phyloP scores from a whole-genome alignment of 2,329 filamentous ascomycete genomes.

The Ascochyta koolunga region DNA sequence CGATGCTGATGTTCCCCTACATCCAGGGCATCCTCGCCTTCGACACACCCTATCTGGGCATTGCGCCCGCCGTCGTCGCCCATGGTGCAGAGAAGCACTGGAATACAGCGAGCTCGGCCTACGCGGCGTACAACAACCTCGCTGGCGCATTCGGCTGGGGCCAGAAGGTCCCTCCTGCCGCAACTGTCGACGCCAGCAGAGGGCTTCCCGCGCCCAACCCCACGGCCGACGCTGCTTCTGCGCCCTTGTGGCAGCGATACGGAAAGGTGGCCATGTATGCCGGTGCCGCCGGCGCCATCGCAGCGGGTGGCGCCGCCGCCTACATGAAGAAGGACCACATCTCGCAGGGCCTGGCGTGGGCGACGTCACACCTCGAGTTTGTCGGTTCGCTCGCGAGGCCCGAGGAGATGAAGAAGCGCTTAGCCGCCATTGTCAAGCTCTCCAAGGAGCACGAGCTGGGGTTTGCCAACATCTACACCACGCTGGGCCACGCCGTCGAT shows the following conservation, averaged over 20 bases:
- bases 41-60: constrained; percentile 89
- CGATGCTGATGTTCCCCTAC: constrained; percentile 86
- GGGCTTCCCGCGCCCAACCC: constrained; percentile 49
- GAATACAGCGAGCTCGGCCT: constrained; percentile 72
- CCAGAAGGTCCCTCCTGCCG: constrained; percentile 25
- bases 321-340: constrained; percentile 86
- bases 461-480: constrained; percentile 86
- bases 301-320: constrained; percentile 82
- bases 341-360: constrained; percentile 77
- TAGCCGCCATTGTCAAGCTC: constrained; percentile 70
- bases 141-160: constrained; percentile 69
- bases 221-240: constrained; percentile 52
- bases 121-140: constrained; percentile 70
- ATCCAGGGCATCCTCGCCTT: constrained; percentile 90
- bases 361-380: constrained; percentile 89
- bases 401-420: constrained; percentile 77
- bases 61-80: constrained; percentile 80
- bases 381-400: constrained; percentile 86
- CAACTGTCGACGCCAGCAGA: constrained; percentile 41
- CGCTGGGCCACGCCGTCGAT: constrained; percentile 71
- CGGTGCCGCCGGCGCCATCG: constrained; percentile 78
- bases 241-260: constrained; percentile 74
- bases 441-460: constrained; percentile 71
- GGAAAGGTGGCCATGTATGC: constrained; percentile 85
- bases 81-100: constrained; percentile 88